A percentile compares a stretch with the other conserved stretches of the same genome.
phyloP scores from a whole-genome alignment of 129 eudicot genomes.

The Saussurea involucrata region DNA sequence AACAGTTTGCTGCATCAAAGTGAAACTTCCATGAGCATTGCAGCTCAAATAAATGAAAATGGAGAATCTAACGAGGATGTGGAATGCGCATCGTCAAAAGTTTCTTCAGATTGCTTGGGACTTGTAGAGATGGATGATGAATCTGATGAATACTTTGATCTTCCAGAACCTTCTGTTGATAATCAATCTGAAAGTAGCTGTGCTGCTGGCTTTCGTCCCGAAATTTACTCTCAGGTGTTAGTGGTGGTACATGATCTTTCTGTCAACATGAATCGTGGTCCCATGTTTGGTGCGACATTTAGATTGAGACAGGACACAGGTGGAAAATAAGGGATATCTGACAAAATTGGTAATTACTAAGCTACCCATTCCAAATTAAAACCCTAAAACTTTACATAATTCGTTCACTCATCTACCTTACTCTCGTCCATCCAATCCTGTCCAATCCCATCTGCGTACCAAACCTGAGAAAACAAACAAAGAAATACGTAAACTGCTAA shows the following conservation, averaged over 20 bases:
- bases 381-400: background rate
- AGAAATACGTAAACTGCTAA: background rate
- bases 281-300: background rate
- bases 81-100: background rate
- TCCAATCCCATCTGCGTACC: background rate
- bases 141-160: slow-evolving; percentile 52
- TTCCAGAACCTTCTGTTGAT: slow-evolving; percentile 29
- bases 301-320: background rate
- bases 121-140: slow-evolving; percentile 39
- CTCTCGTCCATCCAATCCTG: background rate
- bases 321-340: background rate
- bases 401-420: background rate
- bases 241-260: too few relatives aligned
- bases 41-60: slow-evolving; percentile 27
- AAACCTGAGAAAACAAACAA: background rate
- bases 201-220: slow-evolving; percentile 11
- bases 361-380: background rate
- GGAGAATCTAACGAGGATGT: slow-evolving; percentile 10
- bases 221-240: background rate
- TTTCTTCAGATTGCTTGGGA: slow-evolving; percentile 28
- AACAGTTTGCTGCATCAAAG: background rate
- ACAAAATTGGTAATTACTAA: background rate
- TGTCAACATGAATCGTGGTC: background rate
- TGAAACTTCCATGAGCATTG: slow-evolving; percentile 14
- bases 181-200: slow-evolving; percentile 38